Conservation (phyloP, 116 monocot genomes). For the Iris pallida region DNA sequence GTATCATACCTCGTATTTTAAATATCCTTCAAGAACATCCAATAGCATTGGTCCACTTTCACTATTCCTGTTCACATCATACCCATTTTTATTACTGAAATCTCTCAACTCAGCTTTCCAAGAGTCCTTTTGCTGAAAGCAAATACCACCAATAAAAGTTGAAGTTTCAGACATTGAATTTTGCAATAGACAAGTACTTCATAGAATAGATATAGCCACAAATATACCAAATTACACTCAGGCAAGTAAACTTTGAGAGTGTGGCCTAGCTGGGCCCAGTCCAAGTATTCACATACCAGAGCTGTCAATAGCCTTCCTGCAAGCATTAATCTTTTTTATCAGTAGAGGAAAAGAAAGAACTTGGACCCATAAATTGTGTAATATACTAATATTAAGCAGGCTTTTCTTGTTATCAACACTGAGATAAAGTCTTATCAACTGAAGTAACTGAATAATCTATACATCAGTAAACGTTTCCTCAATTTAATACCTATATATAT, state of each 20-base stretch:
- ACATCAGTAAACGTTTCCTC: too few relatives aligned
- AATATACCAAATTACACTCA: slow-evolving; percentile 79
- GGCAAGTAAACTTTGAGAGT: slow-evolving; percentile 87
- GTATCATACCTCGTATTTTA: slow-evolving; percentile 40
- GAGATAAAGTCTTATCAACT: too few relatives aligned
- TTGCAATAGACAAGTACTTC: background rate
- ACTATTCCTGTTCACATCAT: slow-evolving; percentile 25
- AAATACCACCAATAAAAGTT: slow-evolving; percentile 1
- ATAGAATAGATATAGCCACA: slow-evolving; percentile 2
- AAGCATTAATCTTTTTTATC: slow-evolving; percentile 7
- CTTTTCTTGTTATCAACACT: too few relatives aligned
- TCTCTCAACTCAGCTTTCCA: slow-evolving; percentile 58
- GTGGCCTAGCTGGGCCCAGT: slow-evolving; percentile 82
- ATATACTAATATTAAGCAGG: too few relatives aligned
- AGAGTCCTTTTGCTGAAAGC: slow-evolving; percentile 38
- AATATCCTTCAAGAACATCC: slow-evolving; percentile 71
- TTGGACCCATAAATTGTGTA: background rate
- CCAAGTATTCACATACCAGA: slow-evolving; percentile 75
- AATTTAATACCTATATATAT: too few relatives aligned
- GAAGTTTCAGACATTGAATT: background rate
- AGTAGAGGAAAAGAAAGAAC: background rate
- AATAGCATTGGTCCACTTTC: slow-evolving; percentile 76
- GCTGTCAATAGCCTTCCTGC: slow-evolving; percentile 84
- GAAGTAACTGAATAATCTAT: too few relatives aligned
- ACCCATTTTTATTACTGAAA: slow-evolving; percentile 41